Percentiles rank a stretch among this genome's conserved stretches.
Evolutionary conservation across 2,329 filamentous ascomycete genomes (phyloP).

Genomic region (Trichoderma simmonsii): DNA sequence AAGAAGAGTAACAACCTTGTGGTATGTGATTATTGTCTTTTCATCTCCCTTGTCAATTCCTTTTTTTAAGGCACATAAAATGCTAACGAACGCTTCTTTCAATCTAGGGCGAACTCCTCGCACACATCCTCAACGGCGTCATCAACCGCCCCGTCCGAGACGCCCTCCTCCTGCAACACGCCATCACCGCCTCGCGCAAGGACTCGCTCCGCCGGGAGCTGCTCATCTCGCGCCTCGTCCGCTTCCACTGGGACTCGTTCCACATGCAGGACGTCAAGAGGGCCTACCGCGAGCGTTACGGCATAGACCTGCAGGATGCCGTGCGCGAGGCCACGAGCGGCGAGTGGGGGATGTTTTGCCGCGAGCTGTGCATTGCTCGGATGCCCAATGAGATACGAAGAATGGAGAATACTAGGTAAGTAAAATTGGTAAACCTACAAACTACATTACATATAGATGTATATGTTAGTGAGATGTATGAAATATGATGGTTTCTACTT

Average conservation of each 20-base stretch:
- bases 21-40: conserved; percentile 53
- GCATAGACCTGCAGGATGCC: conserved; percentile 69
- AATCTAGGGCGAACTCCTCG: conserved; percentile 80
- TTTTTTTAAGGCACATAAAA: no score
- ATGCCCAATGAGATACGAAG: conserved; percentile 58
- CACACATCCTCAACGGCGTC: conserved; percentile 92
- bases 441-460: background rate
- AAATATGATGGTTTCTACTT: background rate
- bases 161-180: conserved; percentile 85
- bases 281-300: conserved; percentile 77
- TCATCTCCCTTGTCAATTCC: background rate
- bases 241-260: conserved; percentile 86
- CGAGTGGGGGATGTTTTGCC: conserved; percentile 75
- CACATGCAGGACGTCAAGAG: conserved; percentile 78
- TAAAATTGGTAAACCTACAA: background rate
- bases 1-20: conserved; percentile 89
- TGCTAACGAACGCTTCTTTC: background rate
- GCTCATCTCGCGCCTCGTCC: conserved; percentile 80
- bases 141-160: conserved; percentile 95
- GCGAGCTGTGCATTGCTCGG: conserved; percentile 62
- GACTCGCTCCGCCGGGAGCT: conserved; percentile 77
- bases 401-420: conserved; percentile 33
- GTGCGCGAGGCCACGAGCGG: conserved; percentile 73
- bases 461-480: background rate
- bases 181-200: conserved; percentile 69